Conservation (phyloP, 805 yeast genomes). For the Lipomyces chichibuensis region DNA sequence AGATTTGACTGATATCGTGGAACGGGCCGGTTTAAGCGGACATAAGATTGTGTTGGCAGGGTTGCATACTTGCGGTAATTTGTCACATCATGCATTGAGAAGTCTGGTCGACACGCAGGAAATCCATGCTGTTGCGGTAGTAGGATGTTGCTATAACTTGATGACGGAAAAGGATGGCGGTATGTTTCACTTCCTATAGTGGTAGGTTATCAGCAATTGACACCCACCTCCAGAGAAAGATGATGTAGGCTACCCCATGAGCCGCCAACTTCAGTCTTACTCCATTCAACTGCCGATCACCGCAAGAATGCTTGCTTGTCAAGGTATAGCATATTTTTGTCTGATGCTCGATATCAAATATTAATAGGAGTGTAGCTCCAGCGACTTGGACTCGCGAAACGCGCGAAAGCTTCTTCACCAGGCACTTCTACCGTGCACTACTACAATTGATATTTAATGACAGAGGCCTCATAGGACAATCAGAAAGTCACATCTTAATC, state of each 20-base stretch:
- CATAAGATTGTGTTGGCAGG: constrained; percentile 30
- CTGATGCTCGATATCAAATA: too few relatives aligned
- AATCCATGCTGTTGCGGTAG: constrained; percentile 35
- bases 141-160: constrained; percentile 39
- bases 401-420: constrained; percentile 32
- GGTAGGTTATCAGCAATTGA: not conserved
- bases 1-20: constrained; percentile 19
- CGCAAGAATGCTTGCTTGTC: constrained; percentile 39
- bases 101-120: constrained; percentile 29
- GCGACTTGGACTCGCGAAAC: constrained; percentile 36
- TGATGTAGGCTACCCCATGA: constrained; percentile 33
- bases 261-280: constrained; percentile 15
- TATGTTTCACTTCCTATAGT: not conserved
- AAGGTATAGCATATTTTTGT: constrained; percentile 9
- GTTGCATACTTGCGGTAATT: constrained; percentile 37
- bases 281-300: constrained; percentile 26
- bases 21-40: constrained; percentile 11
- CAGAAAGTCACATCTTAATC: constrained; percentile 14
- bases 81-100: constrained; percentile 34
- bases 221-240: constrained; percentile 12
- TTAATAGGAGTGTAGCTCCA: constrained; percentile 23
- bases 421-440: constrained; percentile 38
- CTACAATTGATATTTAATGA: constrained; percentile 35
- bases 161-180: constrained; percentile 29
- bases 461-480: constrained; percentile 16